Evolutionary conservation across 352 stramenopile genomes (phyloP), one percentile per base, ranked within the genome.

Genomic region (Globisporangium mamillatum): DNA sequence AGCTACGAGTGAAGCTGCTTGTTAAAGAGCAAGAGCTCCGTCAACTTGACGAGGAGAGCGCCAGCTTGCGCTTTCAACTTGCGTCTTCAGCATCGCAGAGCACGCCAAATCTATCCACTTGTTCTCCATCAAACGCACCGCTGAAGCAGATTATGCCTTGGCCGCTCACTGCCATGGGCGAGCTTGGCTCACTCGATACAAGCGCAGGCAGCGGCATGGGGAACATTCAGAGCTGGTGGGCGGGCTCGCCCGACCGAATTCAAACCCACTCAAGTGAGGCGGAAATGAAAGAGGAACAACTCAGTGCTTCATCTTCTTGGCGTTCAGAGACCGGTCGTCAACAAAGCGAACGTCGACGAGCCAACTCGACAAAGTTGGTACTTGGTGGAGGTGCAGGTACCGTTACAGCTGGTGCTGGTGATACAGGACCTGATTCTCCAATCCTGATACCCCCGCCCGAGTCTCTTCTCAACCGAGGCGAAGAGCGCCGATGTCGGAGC

Each of bases 221-320:
- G 59, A 79, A 75, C 38, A 90, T 91, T 44, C 78, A 88, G 10
- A 85, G 63, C 60, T 91, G 83, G 80, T 91, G 83, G 83, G 68
- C 79, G 1, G 83, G 82, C 6, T 20, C 32, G 14, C 48, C 64
- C 3, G 63, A 52, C 10, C 56, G 36, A 24, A 18, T 7, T 52
- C 44, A 22, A 24, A 10, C 18, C 41, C 32, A 18, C 16, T 16
- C 34, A 6, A 50, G 22, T n/a, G 27, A 34, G 34, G 24, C 20
- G 20, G 66, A 53, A 20, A 8, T 22, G 60, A 48, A 12, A 29
- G 1, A 74, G 76, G 59, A 66, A 24, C 71, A n/a, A 41, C 29
- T 63, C 1, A 10, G 32, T 10, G 32, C 32, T 38, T 38, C 32
- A 12, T 38, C 32, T 38, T 38, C 32, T 38, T 44, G 27, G 38